Base-by-base conservation (phyloP, 805 yeast species). In the Barnettozyma populi region DNA sequence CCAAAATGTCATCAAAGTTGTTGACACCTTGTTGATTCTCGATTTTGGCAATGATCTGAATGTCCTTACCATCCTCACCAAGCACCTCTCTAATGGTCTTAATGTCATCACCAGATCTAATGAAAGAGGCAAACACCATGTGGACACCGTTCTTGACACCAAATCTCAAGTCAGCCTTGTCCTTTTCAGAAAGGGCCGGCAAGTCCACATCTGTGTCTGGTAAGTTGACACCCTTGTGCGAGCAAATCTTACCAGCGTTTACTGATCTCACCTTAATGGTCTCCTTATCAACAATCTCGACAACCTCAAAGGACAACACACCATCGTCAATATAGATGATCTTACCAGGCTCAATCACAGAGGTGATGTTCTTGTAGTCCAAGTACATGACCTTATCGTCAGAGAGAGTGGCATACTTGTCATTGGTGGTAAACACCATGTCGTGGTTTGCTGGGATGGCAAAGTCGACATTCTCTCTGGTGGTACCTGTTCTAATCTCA, bases 11-110 rank as follows among this genome's bases (percentile, higher is more conserved):
- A 72, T 94, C 99, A 68, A 94, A 94, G 84, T 94, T 94, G 86
- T 94, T 90, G 65, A 94, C 98, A 80, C 99, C 99, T 76, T 94
- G 99, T 78, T 92, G 98, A 80, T 90, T 90, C 80, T 94, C 99
- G 69, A 94, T 92, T 82, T 94, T 94, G 69, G 89, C 85, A 63
- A 94, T 90, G 75, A 94, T 90, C 80, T 94, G 95, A 72, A 94
- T 87, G 66, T 88, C 86, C 73, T 84, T 84, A 69, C 99, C 99
- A 46, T 89, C 96, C 75, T 90, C 97, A 68, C 98, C 98, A 62
- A 94, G 79, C 51, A 92, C 97, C 67, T 82, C 76, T 75, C 99
- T 86, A 74, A 94, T 94, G 66, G 87, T 85, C 65, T 67, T 73
- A 69, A 94, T 86, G 73, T 94, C 99, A 57, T 86, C 73, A 63